Percentiles rank a stretch among this genome's conserved stretches.
These are phyloP conservation scores for Scedosporium aurantiacum DNA, from an alignment of 2,329 filamentous ascomycete species.

Conservation along the genomic window DNA sequence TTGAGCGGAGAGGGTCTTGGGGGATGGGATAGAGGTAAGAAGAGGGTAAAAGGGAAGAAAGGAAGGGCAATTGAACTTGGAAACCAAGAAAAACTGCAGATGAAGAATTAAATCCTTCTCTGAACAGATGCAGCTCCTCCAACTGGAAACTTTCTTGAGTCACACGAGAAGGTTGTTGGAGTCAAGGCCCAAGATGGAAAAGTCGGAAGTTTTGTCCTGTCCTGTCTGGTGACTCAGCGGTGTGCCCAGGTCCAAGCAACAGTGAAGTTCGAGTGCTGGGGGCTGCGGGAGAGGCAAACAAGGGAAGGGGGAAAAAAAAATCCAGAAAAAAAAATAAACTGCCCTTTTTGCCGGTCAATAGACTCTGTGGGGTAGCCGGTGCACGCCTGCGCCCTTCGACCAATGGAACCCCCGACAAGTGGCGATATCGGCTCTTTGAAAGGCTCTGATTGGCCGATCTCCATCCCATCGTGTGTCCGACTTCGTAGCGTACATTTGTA, in stretches of 20 bases:
- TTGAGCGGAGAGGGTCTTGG: constrained; percentile 3
- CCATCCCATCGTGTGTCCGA: not conserved
- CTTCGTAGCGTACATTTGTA: not conserved
- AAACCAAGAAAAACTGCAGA: not conserved
- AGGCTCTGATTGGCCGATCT: not conserved
- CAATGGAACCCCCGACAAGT: constrained; percentile 1
- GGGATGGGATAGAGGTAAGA: constrained; percentile 1
- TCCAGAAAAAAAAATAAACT: not conserved
- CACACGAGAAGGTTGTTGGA: constrained; percentile 1
- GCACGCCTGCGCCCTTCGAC: not conserved
- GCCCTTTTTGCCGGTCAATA: not conserved
- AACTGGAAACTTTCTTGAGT: not conserved
- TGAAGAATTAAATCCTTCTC: constrained; percentile 2
- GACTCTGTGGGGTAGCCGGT: constrained; percentile 2
- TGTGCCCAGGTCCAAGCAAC: not conserved
- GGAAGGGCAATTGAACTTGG: not conserved
- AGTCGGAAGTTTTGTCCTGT: not conserved
- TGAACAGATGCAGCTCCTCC: not conserved
- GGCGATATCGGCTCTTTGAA: constrained; percentile 3
- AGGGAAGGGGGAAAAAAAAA: not conserved
- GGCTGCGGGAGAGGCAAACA: not conserved
- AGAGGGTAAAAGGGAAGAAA: constrained; percentile 4
- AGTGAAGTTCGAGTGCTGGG: not conserved
- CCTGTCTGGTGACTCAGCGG: constrained; percentile 4
- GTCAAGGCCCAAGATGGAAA: not conserved